Base-by-base conservation (phyloP, 352 stramenopile species). In the Aphanomyces cochlioides region DNA sequence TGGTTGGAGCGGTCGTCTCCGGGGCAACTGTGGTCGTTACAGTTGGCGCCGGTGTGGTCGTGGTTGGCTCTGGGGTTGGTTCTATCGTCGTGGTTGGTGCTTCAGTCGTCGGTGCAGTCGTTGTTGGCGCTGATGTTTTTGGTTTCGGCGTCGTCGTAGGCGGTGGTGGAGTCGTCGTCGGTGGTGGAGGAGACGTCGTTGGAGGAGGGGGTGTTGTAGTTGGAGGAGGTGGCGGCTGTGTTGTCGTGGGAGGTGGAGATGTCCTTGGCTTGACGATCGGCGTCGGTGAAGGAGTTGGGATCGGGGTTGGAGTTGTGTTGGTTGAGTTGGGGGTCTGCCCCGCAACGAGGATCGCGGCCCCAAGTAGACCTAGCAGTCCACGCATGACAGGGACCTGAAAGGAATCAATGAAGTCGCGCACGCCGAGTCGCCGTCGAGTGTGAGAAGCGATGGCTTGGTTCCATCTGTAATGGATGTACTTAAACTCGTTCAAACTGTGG, bases 241-340 rank as follows among this genome's bases (percentile, higher is more conserved):
- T 53, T 19, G 45, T 53, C 45, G 45, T 19, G n/a, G 45, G 45
- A 53, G 45, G 45, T 53, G 45, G 45, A 53, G 45, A n/a, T 53
- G 45, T 53, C 28, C 1, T 28, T 28, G 28, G 28, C 28, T 0
- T 28, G 28, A 28, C 28, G n/a, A 19, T 53, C 45, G 13, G 45
- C 45, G 45, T 15, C 45, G 45, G 45, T 53, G 45, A 19, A n/a
- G 45, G n/a, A n/a, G 45, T n/a, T 53, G 45, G 50, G n/a, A 28
- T 50, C 1, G 43, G 43, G 43, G 43, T n/a, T n/a, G 17, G 43
- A n/a, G 54, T 37, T 61, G 34, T n/a, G 15, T 28, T 61, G 17
- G 21, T 61, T 39, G 54, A 37, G 5, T 12, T 50, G 10, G 10
- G 43, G 43, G 10, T 50, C 2, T 50, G 43, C 2, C 43, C 43